Conservation (phyloP, 768 basidiomycete genomes). For the Inosperma sp. region DNA sequence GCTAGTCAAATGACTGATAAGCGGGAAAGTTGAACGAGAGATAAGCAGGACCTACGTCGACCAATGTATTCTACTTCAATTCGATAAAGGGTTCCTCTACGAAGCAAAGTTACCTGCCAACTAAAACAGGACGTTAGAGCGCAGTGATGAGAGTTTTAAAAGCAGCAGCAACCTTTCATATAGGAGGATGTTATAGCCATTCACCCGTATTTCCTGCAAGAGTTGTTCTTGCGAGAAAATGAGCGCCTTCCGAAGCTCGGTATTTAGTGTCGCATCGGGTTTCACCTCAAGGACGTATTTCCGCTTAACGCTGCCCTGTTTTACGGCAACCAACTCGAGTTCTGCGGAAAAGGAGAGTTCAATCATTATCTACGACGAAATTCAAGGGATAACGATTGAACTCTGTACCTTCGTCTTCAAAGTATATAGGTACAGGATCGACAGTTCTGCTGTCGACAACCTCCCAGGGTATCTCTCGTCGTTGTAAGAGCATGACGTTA, state of each 20-base stretch:
- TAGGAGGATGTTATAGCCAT: conserved; percentile 60
- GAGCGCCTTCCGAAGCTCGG: conserved; percentile 50
- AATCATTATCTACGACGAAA: conserved; percentile 2
- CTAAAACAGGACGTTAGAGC: conserved; percentile 31
- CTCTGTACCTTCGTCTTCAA: conserved; percentile 50
- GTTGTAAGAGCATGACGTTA: conserved; percentile 43
- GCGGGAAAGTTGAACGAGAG: conserved; percentile 10
- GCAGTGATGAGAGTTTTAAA: conserved; percentile 6
- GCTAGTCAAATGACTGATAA: conserved; percentile 28
- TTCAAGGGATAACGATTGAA: conserved; percentile 15
- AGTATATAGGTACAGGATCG: conserved; percentile 60
- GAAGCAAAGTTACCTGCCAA: conserved; percentile 63
- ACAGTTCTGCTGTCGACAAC: conserved; percentile 65
- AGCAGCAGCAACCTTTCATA: conserved; percentile 52
- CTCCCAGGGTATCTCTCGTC: conserved; percentile 68
- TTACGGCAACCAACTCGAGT: conserved; percentile 53
- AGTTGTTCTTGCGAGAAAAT: conserved; percentile 63
- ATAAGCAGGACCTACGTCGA: conserved; percentile 39
- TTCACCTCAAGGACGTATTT: conserved; percentile 63
- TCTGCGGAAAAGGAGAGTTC: conserved; percentile 34
- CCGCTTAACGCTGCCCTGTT: conserved; percentile 48
- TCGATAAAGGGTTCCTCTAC: conserved; percentile 57
- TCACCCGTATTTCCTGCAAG: conserved; percentile 47
- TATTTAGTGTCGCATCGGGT: conserved; percentile 35
- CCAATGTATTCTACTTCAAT: conserved; percentile 68